These are phyloP conservation scores for Platanus orientalis DNA, from an alignment of 164 flowering plant species.

Conservation along the genomic window DNA sequence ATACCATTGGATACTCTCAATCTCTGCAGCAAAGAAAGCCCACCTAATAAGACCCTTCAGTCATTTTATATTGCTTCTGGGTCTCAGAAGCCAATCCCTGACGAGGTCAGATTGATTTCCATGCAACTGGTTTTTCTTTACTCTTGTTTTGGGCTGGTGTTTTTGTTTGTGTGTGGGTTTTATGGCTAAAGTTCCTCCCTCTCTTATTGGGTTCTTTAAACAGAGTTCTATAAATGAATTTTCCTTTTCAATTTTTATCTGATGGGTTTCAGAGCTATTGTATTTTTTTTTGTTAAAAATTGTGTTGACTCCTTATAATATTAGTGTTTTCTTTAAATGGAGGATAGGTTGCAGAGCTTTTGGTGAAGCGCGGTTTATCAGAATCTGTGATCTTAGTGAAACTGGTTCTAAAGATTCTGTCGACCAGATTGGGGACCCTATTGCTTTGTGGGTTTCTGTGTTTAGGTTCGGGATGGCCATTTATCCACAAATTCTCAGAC, in stretches of 20 bases:
- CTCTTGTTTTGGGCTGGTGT: too few relatives aligned
- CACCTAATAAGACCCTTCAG: constrained; percentile 12
- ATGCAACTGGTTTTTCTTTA: background rate
- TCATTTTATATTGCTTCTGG: constrained; percentile 43
- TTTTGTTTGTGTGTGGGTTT: too few relatives aligned
- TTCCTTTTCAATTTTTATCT: too few relatives aligned
- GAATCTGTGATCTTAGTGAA: constrained; percentile 35
- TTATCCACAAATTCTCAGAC: constrained; percentile 51
- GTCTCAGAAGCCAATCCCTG: constrained; percentile 36
- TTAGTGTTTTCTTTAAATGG: too few relatives aligned
- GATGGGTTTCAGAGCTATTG: too few relatives aligned
- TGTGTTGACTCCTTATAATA: too few relatives aligned
- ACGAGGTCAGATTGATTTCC: constrained; percentile 34
- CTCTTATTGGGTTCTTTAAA: too few relatives aligned
- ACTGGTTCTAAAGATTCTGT: constrained; percentile 38
- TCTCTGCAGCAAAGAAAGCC: constrained; percentile 8
- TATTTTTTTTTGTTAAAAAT: too few relatives aligned
- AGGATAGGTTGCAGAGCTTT: constrained; percentile 50
- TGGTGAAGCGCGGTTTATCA: constrained; percentile 35
- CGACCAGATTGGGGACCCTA: constrained; percentile 63
- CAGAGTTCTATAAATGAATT: too few relatives aligned
- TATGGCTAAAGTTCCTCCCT: too few relatives aligned
- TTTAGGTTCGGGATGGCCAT: constrained; percentile 50
- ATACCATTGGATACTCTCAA: constrained; percentile 15
- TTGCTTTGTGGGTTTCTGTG: constrained; percentile 52